Base-by-base conservation (phyloP, 2,329 filamentous ascomycete genomes). In the Cladosporium sp. region DNA sequence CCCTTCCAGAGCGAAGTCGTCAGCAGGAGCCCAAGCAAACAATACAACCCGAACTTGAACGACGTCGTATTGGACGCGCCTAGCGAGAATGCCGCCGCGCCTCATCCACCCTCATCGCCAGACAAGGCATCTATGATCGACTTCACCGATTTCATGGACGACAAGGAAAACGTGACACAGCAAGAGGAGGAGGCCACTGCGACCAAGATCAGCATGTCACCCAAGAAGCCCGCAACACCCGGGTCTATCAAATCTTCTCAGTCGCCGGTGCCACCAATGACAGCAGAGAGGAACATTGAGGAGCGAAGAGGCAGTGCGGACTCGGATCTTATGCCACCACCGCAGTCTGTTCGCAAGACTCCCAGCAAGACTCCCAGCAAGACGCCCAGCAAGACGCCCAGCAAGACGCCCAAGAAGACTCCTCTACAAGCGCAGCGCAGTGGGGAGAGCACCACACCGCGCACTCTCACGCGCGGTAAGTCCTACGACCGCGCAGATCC, bases 1-100 rank as follows among this genome's bases (percentile, higher is more conserved):
- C 75, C 75, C 12, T 78, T 77, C 58, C 60, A 74, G n/a, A 64
- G 69, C 37, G 68, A 75, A 48, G 60, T 76, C 44, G 70, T 70
- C 17, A 57, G 69, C 20, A 53, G 58, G 9, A 66, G 60, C 58
- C 50, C 62, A 13, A 66, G 61, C 58, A 60, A 61, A 56, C 56
- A 61, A 54, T 64, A 59, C 59, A 54, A 55, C 19, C 37, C 50
- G 24, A 48, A 55, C 29, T 15, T 48, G 8, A 27, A 27, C 12
- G 27, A 19, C 18, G 30, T 48, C 12, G 45, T 37, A 18, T 22
- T 48, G 27, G 45, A 41, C 27, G 37, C 45, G 19, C 40, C 24
- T 7, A 27, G 20, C 12, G 52, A 51, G 24, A 57, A 56, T 41
- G 52, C 45, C 6, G 49, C 51, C 8, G 55, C 20, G 17, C 13